These are phyloP conservation scores for Hondaea fermentalgiana DNA, from an alignment of 108 stramenopile species.

Conservation along the genomic window DNA sequence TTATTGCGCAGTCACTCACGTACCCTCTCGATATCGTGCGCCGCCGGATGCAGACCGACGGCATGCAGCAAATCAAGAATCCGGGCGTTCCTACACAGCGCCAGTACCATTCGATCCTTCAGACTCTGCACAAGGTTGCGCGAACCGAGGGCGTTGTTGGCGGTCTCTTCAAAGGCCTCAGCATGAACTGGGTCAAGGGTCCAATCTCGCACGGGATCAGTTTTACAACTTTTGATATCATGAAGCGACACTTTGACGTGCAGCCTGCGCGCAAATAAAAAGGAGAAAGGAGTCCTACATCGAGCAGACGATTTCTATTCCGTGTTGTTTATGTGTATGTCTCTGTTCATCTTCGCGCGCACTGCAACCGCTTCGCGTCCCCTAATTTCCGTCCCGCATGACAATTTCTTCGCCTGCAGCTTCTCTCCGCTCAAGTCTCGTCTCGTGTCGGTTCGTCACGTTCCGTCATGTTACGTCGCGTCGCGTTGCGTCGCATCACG, in stretches of 20 bases:
- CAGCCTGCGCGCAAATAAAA: not conserved
- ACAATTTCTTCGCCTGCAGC: no score
- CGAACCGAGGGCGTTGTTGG: conserved; percentile 72
- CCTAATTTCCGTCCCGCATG: no score
- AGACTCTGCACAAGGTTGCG: conserved; percentile 55
- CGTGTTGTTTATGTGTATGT: no score
- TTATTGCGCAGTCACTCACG: conserved; percentile 74
- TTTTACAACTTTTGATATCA: conserved; percentile 83
- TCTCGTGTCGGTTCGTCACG: no score
- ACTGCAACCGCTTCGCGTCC: no score
- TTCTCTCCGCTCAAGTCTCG: no score
- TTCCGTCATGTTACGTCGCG: no score
- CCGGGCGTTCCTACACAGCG: conserved; percentile 20
- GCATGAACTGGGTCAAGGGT: conserved; percentile 94
- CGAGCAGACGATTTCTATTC: no score
- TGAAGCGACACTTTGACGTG: conserved; percentile 37
- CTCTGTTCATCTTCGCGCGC: no score
- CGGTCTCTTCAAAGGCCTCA: conserved; percentile 88
- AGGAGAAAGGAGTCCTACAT: not conserved
- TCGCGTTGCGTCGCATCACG: no score
- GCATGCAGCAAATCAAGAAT: not conserved
- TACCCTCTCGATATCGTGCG: conserved; percentile 90
- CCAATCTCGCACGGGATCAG: conserved; percentile 85
- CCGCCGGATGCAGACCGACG: conserved; percentile 88
- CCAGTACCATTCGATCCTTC: conserved; percentile 25